These are phyloP conservation scores for Ramalina intermedia DNA, from an alignment of 495 filamentous ascomycete species.

Conservation along the genomic window DNA sequence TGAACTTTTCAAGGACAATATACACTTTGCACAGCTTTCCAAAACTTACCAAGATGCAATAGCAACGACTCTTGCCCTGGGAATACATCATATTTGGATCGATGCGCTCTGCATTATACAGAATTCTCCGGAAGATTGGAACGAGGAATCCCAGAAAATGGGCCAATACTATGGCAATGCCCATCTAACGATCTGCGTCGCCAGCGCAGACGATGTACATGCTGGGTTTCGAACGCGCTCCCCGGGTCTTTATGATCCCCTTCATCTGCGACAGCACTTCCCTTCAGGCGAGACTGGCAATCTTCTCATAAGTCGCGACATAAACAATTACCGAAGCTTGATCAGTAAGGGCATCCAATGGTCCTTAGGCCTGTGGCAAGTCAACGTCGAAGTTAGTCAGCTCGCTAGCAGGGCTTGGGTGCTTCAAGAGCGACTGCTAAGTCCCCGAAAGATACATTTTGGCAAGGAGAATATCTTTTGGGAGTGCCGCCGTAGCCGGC, in stretches of 20 bases:
- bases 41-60: constrained; percentile 10
- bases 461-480: neutral
- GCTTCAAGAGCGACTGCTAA: no score
- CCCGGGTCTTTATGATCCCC: neutral
- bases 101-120: constrained; percentile 5
- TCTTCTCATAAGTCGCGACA: neutral
- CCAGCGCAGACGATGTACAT: neutral
- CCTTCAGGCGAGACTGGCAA: neutral
- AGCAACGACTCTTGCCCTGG: neutral
- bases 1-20: neutral
- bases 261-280: neutral
- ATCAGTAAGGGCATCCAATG: neutral
- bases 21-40: neutral
- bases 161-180: neutral
- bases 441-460: no score
- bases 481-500: neutral
- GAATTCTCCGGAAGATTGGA: neutral
- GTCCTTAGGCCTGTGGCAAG: no score
- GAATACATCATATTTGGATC: constrained; percentile 7
- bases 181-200: neutral
- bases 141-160: constrained; percentile 2
- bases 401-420: no score
- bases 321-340: neutral
- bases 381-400: no score
- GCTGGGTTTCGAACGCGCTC: neutral